Evolutionary conservation across 148 eudicot species (phyloP), one percentile per base, ranked within the genome.

Genomic region (Selenicereus undatus): DNA sequence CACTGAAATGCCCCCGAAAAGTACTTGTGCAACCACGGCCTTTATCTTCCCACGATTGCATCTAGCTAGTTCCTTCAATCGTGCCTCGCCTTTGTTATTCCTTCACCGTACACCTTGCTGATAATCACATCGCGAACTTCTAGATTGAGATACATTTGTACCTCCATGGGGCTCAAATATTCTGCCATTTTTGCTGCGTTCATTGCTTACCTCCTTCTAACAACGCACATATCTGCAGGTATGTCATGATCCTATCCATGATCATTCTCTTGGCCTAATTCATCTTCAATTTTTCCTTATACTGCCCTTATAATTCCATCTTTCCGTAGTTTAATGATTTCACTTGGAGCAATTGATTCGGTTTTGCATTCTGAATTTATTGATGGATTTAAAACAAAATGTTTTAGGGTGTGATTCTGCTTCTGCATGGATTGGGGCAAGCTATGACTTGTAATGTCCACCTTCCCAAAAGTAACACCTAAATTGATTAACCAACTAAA

Each of bases 91-190:
- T 73, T 35, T 21, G 16, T 26, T 48, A 48, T 48, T 48, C 52
- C 12, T 48, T 48, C 52, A 48, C 52, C 52, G 9, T 8, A 48
- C 5, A 48, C 52, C 35, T 29, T 29, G 27, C 20, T 1, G 21
- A 1, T 9, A 45, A 30, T 58, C 60, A 62, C 29, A 16, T 42
- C 50, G 0, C 0, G 18, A n/a, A 5, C 17, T 30, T 32, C 3
- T 48, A 10, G 52, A 13, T 64, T 13, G 21, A 5, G 29, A 64
- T 64, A 66, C 20, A 4, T 39, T 71, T 27, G 76, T 14, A 42
- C 71, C 22, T 43, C 52, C 9, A 82, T 82, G 84, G 77, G 43
- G 77, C 27, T 77, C 18, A 82, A 77, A 76, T 43, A 27, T 39
- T 26, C 74, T 16, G 17, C 72, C 1, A 39, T 71, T 76, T 58